A percentile compares a stretch with the other conserved stretches of the same genome.
Evolutionary conservation across 176 grass and related monocot genomes (phyloP).

Genomic region (Urochloa ruziziensis): DNA sequence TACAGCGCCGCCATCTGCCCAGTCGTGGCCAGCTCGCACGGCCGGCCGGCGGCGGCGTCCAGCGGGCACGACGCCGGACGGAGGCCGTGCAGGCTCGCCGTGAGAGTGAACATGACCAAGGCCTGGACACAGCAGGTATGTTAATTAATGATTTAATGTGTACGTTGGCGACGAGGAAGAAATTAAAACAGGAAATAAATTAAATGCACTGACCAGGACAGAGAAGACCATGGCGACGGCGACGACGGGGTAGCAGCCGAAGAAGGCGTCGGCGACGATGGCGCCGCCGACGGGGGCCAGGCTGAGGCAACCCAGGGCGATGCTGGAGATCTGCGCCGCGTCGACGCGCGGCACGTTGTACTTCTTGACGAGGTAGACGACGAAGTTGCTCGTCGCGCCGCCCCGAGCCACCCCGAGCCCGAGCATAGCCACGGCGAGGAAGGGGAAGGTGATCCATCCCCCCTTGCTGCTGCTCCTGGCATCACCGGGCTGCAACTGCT

Average conservation of each 20-base stretch:
- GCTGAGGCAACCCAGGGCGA: slow-evolving; percentile 54
- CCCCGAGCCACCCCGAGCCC: slow-evolving; percentile 15
- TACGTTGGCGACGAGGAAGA: not conserved
- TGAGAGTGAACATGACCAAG: slow-evolving; percentile 61
- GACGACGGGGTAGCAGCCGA: slow-evolving; percentile 64
- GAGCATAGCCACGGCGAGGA: slow-evolving; percentile 52
- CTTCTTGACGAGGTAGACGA: slow-evolving; percentile 63
- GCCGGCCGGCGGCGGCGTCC: not conserved
- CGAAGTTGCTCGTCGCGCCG: slow-evolving; percentile 55
- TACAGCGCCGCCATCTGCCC: slow-evolving; percentile 55
- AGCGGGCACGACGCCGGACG: slow-evolving; percentile 34
- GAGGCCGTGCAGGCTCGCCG: slow-evolving; percentile 36
- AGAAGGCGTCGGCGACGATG: slow-evolving; percentile 71
- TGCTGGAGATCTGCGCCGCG: slow-evolving; percentile 70
- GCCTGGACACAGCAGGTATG: slow-evolving; percentile 27
- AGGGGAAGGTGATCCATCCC: slow-evolving; percentile 83
- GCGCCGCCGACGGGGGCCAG: slow-evolving; percentile 60
- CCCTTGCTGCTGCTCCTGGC: slow-evolving; percentile 17
- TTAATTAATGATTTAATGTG: too few species aligned
- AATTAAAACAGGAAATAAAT: not conserved
- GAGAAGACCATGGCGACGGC: slow-evolving; percentile 30
- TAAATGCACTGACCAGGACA: slow-evolving; percentile 29
- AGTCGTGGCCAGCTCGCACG: slow-evolving; percentile 34
- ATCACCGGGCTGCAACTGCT: not conserved
- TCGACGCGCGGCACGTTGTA: slow-evolving; percentile 78